Evolutionary conservation across 202 grass and related monocot genomes (phyloP), one percentile per base, ranked within the genome.

Genomic region (Dendrocalamus latiflorus): DNA sequence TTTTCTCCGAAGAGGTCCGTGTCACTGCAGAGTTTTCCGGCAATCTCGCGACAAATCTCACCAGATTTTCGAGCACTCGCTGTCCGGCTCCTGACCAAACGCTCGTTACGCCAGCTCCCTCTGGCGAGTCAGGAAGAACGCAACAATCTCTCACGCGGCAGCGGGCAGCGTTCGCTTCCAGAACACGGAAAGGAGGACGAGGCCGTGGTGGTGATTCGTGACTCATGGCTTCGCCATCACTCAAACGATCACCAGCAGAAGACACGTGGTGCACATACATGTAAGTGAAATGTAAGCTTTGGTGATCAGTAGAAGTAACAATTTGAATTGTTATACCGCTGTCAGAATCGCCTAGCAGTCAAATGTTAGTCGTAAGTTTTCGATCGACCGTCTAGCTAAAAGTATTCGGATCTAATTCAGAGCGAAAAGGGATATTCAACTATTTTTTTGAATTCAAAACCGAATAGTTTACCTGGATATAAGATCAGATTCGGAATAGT

Each of bases 171-270:
- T 18, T 87, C 44, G 79, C 85, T 82, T 87, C 71, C 24, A 18
- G 33, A 34, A 15, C 72, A 82, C 62, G 85, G 39, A 82, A 87
- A 82, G 78, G 71, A 10, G 69, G n/a, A 16, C n/a, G 18, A 50
- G 26, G 62, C 34, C 28, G 33, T 3, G 33, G 47, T 14, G 65
- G 24, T 17, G 81, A 74, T 26, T 14, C 39, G 20, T 24, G 44
- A 8, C 6, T 34, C 60, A 15, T 65, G 57, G 0, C 57, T 87
- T 87, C 70, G 0, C 70, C 51, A 20, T 81, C 78, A 81, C 77
- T 73, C 83, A 33, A 78, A 3, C 20, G 61, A 12, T 55, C 48
- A 15, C 39, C 12, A 10, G 60, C 42, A 26, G 8, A 48, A 16
- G 22, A 16, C 60, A 17, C 4, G 12, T 50, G 48, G 48, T 7